Evolutionary conservation across 257 asterid species (phyloP).

Genomic region (Nicotiana otophora): DNA sequence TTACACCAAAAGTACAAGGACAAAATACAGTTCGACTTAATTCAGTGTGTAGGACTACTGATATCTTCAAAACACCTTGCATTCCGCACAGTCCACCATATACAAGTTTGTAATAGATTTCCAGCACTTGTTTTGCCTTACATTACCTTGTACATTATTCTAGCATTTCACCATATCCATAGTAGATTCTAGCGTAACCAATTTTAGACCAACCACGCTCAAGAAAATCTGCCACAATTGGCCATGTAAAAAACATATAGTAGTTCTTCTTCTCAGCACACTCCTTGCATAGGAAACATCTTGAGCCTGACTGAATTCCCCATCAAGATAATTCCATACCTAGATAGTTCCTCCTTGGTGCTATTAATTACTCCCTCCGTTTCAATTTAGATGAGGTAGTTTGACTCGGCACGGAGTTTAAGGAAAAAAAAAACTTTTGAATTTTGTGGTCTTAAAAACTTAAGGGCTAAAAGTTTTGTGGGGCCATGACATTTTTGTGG

Average conservation of each 20-base stretch:
- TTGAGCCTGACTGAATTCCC: background rate
- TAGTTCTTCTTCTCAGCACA: background rate
- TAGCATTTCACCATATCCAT: background rate
- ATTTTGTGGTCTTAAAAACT: too few relatives aligned
- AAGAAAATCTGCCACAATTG: background rate
- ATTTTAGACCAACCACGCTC: background rate
- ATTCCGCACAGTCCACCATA: background rate
- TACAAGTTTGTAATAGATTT: background rate
- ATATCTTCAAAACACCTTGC: background rate
- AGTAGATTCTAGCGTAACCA: background rate
- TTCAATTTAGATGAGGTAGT: too few relatives aligned
- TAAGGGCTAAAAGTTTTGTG: too few relatives aligned
- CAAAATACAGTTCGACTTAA: background rate
- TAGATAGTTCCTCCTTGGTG: too few relatives aligned
- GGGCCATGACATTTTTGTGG: too few relatives aligned
- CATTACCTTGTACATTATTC: background rate
- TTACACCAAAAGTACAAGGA: background rate
- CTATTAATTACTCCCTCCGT: too few relatives aligned
- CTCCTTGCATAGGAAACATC: background rate
- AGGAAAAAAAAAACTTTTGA: too few relatives aligned
- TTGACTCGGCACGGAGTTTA: too few relatives aligned
- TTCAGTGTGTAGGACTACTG: background rate
- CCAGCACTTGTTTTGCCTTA: background rate
- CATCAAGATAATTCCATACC: background rate
- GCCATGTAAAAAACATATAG: background rate